These are phyloP conservation scores for Mortierella claussenii DNA, from an alignment of 192 early-diverging fungal species.

Conservation along the genomic window DNA sequence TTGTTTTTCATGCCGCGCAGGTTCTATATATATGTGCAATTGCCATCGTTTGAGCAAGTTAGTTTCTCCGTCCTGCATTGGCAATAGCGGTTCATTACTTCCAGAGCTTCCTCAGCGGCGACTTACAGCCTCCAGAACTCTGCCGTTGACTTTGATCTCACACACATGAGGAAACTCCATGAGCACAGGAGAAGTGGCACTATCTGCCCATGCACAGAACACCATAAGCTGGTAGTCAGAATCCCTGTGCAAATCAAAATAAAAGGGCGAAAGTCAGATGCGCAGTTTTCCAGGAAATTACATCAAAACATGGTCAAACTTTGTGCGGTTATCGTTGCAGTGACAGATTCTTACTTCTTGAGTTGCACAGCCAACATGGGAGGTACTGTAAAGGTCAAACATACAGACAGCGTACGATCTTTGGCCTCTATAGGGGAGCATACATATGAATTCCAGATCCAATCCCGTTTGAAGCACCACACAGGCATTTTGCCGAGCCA, in stretches of 20 bases:
- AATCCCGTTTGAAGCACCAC: too few relatives aligned
- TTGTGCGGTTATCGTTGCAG: too few relatives aligned
- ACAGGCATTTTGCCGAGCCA: too few relatives aligned
- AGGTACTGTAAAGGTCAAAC: slow-evolving; percentile 14
- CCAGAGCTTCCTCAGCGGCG: not conserved
- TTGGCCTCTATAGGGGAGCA: slow-evolving; percentile 44
- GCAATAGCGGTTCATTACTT: too few relatives aligned
- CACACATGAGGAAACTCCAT: slow-evolving; percentile 62
- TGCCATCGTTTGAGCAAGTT: too few relatives aligned
- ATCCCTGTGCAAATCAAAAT: too few relatives aligned
- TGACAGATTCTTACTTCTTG: slow-evolving; percentile 22
- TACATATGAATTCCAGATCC: not conserved
- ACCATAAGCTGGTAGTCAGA: slow-evolving; percentile 53
- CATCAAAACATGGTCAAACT: not conserved
- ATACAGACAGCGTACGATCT: slow-evolving; percentile 35
- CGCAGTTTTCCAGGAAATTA: not conserved
- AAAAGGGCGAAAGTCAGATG: too few relatives aligned
- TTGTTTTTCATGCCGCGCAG: slow-evolving; percentile 65
- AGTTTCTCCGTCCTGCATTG: too few relatives aligned
- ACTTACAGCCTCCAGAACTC: slow-evolving; percentile 53
- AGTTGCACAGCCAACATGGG: slow-evolving; percentile 34
- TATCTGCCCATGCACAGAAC: slow-evolving; percentile 50
- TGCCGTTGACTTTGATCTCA: slow-evolving; percentile 60
- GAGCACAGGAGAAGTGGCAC: slow-evolving; percentile 12
- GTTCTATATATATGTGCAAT: slow-evolving; percentile 50